Evolutionary conservation across 2,329 filamentous ascomycete species (phyloP), one percentile per base, ranked within the genome.

Genomic region (Escovopsis weberi): DNA sequence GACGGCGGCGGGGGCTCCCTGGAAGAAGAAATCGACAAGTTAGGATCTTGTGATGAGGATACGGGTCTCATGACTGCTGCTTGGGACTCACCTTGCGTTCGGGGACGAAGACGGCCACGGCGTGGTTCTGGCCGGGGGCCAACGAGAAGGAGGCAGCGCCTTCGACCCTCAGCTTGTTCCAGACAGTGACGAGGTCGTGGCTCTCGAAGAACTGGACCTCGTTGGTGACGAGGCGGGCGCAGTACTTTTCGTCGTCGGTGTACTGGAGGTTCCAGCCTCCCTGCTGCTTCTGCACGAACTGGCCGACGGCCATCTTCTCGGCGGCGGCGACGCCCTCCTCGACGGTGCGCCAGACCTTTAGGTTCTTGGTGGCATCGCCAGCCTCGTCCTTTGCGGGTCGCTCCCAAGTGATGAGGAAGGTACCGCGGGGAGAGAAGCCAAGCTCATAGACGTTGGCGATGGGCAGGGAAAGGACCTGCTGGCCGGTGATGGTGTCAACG

Each of bases 191-290:
- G 57, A 96, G 70, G 59, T 96, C 81, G 51, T 82, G 74, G 60
- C 85, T 91, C 64, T 94, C 76, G 69, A 89, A 96, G 63, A 98
- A 94, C 56, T 96, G 91, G 44, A 98, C 85, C 70, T 96, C 88
- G 61, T 98, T 98, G 62, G 85, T 95, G 55, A 96, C 89, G 48
- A 81, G 74, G 52, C 91, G 86, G 51, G 89, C 91, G 62, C 89
- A 96, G 62, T 85, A 89, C 60, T 80, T 77, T 72, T 98, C 91
- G 59, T 98, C 91, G 45, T 78, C 75, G 28, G 88, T 94, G 65
- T 96, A 98, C 66, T 96, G 89, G 58, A 98, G 71, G 60, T 95
- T 96, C 89, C 89, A 96, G 56, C 88, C 85, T 38, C 83, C 85
- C 69, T 94, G 86, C 50, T 80, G 83, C 72, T 95, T 95, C 65